Percentiles rank a stretch among this genome's conserved stretches.
Conservation (phyloP, 768 basidiomycete species). For the Suillus occidentalis region DNA sequence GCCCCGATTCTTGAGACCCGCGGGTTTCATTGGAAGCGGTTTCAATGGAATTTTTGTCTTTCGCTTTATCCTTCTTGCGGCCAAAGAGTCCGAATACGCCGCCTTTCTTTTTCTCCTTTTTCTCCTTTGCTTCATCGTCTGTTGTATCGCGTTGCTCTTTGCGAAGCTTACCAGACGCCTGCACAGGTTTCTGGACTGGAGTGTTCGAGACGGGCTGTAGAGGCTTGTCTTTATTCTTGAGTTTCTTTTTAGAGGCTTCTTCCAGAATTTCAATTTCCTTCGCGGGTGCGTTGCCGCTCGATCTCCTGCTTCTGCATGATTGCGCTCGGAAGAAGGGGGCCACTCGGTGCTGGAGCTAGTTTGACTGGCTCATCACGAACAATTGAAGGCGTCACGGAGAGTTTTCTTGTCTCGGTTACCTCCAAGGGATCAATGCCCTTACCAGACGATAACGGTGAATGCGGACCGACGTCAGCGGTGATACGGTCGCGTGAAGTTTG, state of each 20-base stretch:
- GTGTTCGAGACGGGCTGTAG: slow-evolving; percentile 32
- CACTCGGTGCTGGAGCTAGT: slow-evolving; percentile 14
- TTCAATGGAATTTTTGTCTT: slow-evolving; percentile 57
- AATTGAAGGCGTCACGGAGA: slow-evolving; percentile 77
- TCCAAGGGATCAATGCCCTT: slow-evolving; percentile 64
- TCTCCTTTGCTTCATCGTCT: slow-evolving; percentile 48
- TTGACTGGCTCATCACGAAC: slow-evolving; percentile 53
- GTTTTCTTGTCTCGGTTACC: slow-evolving; percentile 69
- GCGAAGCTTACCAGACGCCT: slow-evolving; percentile 37
- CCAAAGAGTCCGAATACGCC: slow-evolving; percentile 80
- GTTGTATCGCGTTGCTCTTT: slow-evolving; percentile 43
- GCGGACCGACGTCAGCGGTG: slow-evolving; percentile 25
- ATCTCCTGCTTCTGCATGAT: slow-evolving; percentile 50
- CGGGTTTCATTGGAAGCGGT: slow-evolving; percentile 49
- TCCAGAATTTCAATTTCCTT: slow-evolving; percentile 50
- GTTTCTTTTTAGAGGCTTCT: slow-evolving; percentile 49
- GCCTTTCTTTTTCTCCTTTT: slow-evolving; percentile 62
- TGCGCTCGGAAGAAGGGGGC: slow-evolving; percentile 38
- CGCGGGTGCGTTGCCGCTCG: slow-evolving; percentile 51
- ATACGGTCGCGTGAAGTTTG: slow-evolving; percentile 53
- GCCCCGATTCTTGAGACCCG: slow-evolving; percentile 64
- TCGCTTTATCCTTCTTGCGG: slow-evolving; percentile 74
- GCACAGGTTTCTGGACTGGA: slow-evolving; percentile 14
- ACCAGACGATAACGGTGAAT: slow-evolving; percentile 29
- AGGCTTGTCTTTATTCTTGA: slow-evolving; percentile 46